phyloP scores from a whole-genome alignment of 208 protist genomes.

The Acanthamoeba lenticulata region DNA sequence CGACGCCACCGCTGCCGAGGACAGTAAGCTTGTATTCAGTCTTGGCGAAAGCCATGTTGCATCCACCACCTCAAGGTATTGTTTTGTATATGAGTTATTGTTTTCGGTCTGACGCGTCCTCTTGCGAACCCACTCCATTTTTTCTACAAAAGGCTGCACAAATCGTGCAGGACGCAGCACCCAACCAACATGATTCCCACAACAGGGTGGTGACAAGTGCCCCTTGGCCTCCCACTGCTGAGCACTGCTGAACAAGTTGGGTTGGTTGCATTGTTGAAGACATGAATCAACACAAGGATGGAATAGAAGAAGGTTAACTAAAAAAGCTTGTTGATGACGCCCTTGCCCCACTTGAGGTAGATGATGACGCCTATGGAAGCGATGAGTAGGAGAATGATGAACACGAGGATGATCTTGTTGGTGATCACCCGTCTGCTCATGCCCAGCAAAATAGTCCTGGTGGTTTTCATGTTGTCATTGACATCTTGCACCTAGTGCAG shows the following conservation, averaged over 20 bases:
- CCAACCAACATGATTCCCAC: no score
- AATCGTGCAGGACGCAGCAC: no score
- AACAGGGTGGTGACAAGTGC: no score
- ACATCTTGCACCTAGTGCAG: not conserved
- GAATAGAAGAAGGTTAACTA: no score
- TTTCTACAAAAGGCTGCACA: no score
- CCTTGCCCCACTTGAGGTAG: conserved; percentile 25
- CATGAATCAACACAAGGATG: no score
- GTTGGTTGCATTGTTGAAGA: no score
- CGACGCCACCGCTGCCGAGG: not conserved
- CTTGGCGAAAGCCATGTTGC: not conserved
- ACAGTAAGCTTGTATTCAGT: conserved; percentile 43
- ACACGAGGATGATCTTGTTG: conserved; percentile 53
- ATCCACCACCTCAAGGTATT: not conserved
- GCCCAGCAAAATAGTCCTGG: not conserved
- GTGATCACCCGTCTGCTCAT: conserved; percentile 39
- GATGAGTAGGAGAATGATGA: conserved; percentile 31
- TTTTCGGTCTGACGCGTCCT: no score
- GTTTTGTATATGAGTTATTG: no score
- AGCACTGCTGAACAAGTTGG: no score
- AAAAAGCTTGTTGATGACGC: conserved; percentile 14
- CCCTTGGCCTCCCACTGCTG: no score
- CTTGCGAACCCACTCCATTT: no score
- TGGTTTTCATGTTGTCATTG: conserved; percentile 53
- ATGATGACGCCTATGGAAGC: conserved; percentile 23